A percentile compares a stretch with the other conserved stretches of the same genome.
Conservation (phyloP, 495 filamentous ascomycete genomes). For the Amorphotheca resinae region DNA sequence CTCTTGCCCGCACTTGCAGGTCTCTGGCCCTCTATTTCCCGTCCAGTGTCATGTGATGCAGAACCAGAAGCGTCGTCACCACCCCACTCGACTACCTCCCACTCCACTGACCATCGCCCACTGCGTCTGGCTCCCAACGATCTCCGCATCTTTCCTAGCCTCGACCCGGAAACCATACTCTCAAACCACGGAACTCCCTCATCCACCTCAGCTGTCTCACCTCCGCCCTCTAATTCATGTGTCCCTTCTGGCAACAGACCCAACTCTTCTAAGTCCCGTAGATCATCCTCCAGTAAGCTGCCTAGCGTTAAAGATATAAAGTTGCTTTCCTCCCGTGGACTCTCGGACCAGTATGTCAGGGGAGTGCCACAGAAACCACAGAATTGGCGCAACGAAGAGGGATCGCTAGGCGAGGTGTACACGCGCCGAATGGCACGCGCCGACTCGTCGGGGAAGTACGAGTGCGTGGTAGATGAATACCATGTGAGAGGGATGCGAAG, state of each 20-base stretch:
- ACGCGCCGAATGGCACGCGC: conserved; percentile 55
- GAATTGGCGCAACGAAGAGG: conserved; percentile 57
- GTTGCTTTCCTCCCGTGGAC: conserved; percentile 52
- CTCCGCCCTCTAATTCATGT: conserved; percentile 24
- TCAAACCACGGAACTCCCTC: conserved; percentile 73
- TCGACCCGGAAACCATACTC: conserved; percentile 39
- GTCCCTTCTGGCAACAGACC: conserved; percentile 44
- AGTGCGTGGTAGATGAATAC: conserved; percentile 57
- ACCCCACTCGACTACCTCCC: conserved; percentile 73
- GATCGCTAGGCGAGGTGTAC: conserved; percentile 49
- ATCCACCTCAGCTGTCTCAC: conserved; percentile 12
- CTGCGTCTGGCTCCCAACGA: conserved; percentile 47
- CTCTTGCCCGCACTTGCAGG: conserved; percentile 40
- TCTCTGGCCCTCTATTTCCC: too few species aligned
- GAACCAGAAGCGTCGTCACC: conserved; percentile 38
- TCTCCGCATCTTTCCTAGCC: conserved; percentile 54
- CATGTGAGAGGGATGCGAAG: conserved; percentile 68
- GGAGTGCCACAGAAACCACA: conserved; percentile 85
- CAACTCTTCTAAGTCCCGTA: conserved; percentile 54
- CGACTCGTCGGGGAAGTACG: conserved; percentile 70
- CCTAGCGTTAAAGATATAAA: conserved; percentile 66
- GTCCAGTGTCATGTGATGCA: too few species aligned
- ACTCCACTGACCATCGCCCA: conserved; percentile 54
- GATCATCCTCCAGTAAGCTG: conserved; percentile 51
- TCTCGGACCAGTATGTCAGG: conserved; percentile 67